A percentile compares a stretch with the other conserved stretches of the same genome.
Conservation (phyloP, 2,329 filamentous ascomycete species). For the Pseudocercospora musae region DNA sequence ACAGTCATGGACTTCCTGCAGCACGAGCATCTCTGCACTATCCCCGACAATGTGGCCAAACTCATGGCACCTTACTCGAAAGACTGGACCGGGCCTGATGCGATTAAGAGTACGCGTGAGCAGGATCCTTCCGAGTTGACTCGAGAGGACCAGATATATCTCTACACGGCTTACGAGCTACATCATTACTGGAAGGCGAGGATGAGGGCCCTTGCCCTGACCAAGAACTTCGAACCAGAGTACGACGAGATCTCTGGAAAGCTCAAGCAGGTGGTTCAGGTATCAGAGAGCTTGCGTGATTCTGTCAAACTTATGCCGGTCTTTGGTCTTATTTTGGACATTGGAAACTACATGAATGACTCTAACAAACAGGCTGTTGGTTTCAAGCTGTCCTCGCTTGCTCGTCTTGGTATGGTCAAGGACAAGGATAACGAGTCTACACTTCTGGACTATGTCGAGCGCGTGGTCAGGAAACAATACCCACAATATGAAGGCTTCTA, state of each 20-base stretch:
- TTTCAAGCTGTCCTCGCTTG: constrained; percentile 95
- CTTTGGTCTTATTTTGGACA: constrained; percentile 90
- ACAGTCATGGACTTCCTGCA: constrained; percentile 97
- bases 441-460: constrained; percentile 91
- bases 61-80: constrained; percentile 92
- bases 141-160: constrained; percentile 89
- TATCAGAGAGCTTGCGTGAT: constrained; percentile 85
- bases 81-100: constrained; percentile 90
- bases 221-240: constrained; percentile 77
- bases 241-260: constrained; percentile 89
- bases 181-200: constrained; percentile 98
- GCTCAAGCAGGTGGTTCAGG: constrained; percentile 77
- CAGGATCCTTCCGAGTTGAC: constrained; percentile 85
- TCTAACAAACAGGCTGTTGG: constrained; percentile 96
- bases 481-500: constrained; percentile 90
- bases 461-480: constrained; percentile 94
- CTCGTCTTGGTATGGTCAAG: constrained; percentile 93
- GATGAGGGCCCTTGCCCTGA: constrained; percentile 85
- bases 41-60: constrained; percentile 86
- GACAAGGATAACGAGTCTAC: constrained; percentile 98
- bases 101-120: constrained; percentile 72
- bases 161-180: constrained; percentile 88
- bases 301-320: constrained; percentile 95
- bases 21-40: constrained; percentile 86
- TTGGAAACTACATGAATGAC: constrained; percentile 99